A percentile compares a stretch with the other conserved stretches of the same genome.
These are phyloP conservation scores for Plasmodium vinckei DNA, from an alignment of 169 alveolate genomes.

Conservation along the genomic window DNA sequence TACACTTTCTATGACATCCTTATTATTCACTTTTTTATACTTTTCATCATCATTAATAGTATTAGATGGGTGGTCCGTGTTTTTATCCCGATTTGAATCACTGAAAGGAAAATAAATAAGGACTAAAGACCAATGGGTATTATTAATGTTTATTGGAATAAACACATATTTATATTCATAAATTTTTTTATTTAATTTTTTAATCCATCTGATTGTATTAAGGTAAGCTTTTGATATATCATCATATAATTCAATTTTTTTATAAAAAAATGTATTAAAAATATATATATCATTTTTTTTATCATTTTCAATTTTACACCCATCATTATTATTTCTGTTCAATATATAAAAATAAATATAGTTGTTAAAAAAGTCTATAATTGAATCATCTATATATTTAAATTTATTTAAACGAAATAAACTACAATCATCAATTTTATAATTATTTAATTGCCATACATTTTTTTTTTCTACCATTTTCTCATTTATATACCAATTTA, in stretches of 20 bases:
- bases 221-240: conserved; percentile 76
- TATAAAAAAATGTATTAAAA: conserved; percentile 78
- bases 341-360: conserved; percentile 70
- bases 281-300: conserved; percentile 40
- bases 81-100: neutral
- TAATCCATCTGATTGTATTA: conserved; percentile 80
- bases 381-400: conserved; percentile 79
- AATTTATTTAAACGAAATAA: conserved; percentile 59
- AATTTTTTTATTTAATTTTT: conserved; percentile 75
- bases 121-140: conserved; percentile 81
- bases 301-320: too few relatives aligned
- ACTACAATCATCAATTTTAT: conserved; percentile 71
- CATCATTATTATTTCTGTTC: conserved; percentile 20
- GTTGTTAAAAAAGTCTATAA: conserved; percentile 78
- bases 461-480: conserved; percentile 46
- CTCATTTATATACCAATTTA: conserved; percentile 28
- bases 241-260: conserved; percentile 78
- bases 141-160: conserved; percentile 76
- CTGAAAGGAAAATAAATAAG: conserved; percentile 76
- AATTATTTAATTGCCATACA: conserved; percentile 76
- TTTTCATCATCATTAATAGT: neutral
- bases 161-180: conserved; percentile 76
- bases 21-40: neutral
- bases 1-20: too few relatives aligned
- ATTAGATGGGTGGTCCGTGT: too few relatives aligned